These are phyloP conservation scores for Nephelium lappaceum DNA, from an alignment of 345 rosid genomes.

Conservation along the genomic window DNA sequence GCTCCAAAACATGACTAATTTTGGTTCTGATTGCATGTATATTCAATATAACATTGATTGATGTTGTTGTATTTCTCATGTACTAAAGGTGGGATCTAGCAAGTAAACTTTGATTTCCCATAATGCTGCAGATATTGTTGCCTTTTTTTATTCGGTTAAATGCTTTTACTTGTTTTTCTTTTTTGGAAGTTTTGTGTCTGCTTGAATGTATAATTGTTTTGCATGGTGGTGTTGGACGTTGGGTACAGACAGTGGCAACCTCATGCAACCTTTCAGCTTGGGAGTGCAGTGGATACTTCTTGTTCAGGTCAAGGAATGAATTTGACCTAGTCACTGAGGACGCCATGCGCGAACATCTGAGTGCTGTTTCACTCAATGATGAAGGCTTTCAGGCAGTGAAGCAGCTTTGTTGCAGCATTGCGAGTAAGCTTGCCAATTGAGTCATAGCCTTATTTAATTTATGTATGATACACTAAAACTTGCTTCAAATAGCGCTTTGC, in stretches of 20 bases:
- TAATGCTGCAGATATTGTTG: background rate
- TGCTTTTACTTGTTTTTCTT: background rate
- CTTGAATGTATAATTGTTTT: background rate
- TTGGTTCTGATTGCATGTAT: background rate
- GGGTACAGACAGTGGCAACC: conserved; percentile 16
- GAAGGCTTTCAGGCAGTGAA: conserved; percentile 34
- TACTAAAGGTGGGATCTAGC: background rate
- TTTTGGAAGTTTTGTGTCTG: background rate
- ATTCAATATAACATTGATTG: background rate
- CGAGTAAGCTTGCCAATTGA: conserved; percentile 23
- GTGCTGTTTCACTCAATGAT: conserved; percentile 29
- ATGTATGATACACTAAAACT: conserved; percentile 22
- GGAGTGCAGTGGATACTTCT: conserved; percentile 45
- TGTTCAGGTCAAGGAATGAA: conserved; percentile 33
- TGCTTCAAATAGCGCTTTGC: background rate
- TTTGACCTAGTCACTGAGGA: conserved; percentile 37
- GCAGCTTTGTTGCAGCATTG: conserved; percentile 35
- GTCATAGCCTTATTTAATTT: conserved; percentile 3
- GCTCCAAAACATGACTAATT: background rate
- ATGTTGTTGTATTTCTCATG: background rate
- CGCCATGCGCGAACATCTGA: conserved; percentile 27
- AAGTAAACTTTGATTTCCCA: background rate
- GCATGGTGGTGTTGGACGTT: background rate
- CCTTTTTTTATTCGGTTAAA: background rate
- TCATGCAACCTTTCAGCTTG: conserved; percentile 35